Evolutionary conservation across 2,329 filamentous ascomycete species (phyloP).

Genomic region (Beauveria rudraprayagi): DNA sequence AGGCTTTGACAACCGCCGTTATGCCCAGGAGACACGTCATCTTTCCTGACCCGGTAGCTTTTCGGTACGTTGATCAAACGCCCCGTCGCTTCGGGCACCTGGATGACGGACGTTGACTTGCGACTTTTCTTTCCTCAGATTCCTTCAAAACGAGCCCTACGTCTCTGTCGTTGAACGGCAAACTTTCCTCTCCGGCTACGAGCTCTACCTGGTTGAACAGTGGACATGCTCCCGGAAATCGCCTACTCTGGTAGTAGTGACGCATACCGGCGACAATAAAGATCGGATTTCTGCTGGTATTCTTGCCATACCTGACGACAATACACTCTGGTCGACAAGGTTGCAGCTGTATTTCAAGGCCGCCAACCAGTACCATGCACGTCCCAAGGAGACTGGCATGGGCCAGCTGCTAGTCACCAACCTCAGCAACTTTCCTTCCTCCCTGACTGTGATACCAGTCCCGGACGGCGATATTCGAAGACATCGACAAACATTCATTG

Average conservation of each 20-base stretch:
- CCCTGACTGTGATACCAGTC: constrained; percentile 82
- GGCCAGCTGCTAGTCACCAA: constrained; percentile 93
- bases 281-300: constrained; percentile 75
- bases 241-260: constrained; percentile 85
- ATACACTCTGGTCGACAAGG: constrained; percentile 69
- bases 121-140: constrained; percentile 35
- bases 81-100: not conserved
- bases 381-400: constrained; percentile 70
- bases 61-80: constrained; percentile 31
- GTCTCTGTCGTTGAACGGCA: constrained; percentile 68
- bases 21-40: constrained; percentile 39
- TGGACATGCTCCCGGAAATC: constrained; percentile 91
- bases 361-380: constrained; percentile 75
- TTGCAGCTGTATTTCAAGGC: constrained; percentile 80
- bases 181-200: constrained; percentile 69
- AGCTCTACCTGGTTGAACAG: constrained; percentile 91
- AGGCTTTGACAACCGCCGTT: constrained; percentile 14
- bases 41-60: constrained; percentile 51
- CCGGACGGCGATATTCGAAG: constrained; percentile 77
- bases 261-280: constrained; percentile 79
- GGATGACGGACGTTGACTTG: not conserved
- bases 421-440: constrained; percentile 82
- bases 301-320: constrained; percentile 72
- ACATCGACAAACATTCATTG: constrained; percentile 76
- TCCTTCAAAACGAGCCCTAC: constrained; percentile 76